Evolutionary conservation across 177 flowering plant species (phyloP).

Genomic region (Telopea speciosissima): DNA sequence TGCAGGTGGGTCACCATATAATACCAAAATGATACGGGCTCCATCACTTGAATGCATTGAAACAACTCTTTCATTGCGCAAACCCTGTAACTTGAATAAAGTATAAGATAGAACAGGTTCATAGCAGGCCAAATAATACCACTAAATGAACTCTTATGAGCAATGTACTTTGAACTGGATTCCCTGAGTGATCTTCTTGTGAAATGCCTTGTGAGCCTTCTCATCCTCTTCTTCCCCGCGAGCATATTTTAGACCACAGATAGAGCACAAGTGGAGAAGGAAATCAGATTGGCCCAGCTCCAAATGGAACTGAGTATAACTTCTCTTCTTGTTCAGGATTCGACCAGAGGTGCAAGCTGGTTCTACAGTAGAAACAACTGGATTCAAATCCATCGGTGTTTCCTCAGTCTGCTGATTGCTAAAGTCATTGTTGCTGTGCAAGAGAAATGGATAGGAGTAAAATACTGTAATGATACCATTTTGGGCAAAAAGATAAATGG

Average conservation of each 20-base stretch:
- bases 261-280: slow-evolving; percentile 49
- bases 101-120: background rate
- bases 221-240: slow-evolving; percentile 73
- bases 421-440: slow-evolving; percentile 6
- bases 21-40: slow-evolving; percentile 57
- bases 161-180: slow-evolving; percentile 60
- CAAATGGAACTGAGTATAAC: slow-evolving; percentile 77
- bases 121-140: background rate
- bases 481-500: background rate
- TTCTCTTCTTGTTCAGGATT: slow-evolving; percentile 65
- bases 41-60: slow-evolving; percentile 20
- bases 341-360: slow-evolving; percentile 16
- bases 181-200: slow-evolving; percentile 62
- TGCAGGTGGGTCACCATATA: slow-evolving; percentile 51
- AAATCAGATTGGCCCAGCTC: slow-evolving; percentile 95
- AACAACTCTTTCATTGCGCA: slow-evolving; percentile 61
- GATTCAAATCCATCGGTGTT: slow-evolving; percentile 2
- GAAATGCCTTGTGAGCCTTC: slow-evolving; percentile 59
- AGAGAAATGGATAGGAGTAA: background rate
- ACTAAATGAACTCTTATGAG: background rate
- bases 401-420: background rate
- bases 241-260: slow-evolving; percentile 63
- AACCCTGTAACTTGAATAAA: slow-evolving; percentile 45
- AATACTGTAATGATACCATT: background rate
- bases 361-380: slow-evolving; percentile 13